Conservation (phyloP, 2,329 filamentous ascomycete species). For the Blumeria hordei region DNA sequence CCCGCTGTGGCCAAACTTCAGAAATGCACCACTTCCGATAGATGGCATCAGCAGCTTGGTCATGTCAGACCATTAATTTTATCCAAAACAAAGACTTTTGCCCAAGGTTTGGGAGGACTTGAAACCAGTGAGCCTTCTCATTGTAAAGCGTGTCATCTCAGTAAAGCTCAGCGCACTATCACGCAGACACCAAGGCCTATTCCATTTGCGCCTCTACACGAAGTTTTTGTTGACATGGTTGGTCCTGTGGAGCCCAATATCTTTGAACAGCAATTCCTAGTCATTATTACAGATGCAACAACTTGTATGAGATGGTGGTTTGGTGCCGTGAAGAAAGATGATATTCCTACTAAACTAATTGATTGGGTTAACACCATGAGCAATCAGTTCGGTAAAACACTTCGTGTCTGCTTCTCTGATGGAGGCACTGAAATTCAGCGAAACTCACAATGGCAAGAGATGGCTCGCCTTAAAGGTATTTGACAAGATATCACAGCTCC, state of each 20-base stretch:
- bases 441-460: neutral
- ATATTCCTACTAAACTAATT: neutral
- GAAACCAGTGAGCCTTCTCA: neutral
- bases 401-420: neutral
- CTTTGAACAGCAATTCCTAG: neutral
- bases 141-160: neutral
- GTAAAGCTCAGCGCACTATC: neutral
- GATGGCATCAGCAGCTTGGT: neutral
- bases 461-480: neutral
- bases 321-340: neutral
- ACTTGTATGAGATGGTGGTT: neutral
- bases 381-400: neutral
- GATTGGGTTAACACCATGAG: neutral
- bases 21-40: neutral
- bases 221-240: neutral
- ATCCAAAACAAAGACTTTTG: neutral
- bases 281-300: slow-evolving; percentile 1
- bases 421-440: neutral
- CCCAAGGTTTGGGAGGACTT: neutral
- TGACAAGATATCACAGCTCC: neutral
- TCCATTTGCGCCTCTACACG: neutral
- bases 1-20: neutral
- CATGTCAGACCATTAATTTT: neutral
- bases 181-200: neutral
- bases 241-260: neutral